Base-by-base conservation (phyloP, 495 filamentous ascomycete species). In the Xylaria nigripes region DNA sequence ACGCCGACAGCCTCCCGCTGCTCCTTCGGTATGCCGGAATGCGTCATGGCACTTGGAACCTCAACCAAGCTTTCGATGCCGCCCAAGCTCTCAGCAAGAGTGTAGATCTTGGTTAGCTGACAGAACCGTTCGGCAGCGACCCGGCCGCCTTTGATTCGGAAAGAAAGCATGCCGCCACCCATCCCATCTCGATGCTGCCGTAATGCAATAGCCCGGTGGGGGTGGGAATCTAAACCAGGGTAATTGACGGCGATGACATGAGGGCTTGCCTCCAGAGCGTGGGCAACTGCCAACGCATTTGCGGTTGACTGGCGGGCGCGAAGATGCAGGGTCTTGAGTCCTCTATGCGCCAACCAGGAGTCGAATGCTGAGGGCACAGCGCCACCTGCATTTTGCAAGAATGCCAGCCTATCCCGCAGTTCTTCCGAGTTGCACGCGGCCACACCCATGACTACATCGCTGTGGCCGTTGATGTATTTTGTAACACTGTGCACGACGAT, bases 401-500 rank as follows among this genome's bases (percentile, higher is more conserved):
- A 99, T 24, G 79, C 70, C 27, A 97, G 81, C 24, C 86, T 81
- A 55, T 87, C 79, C 58, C 83, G 82, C 49, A 99, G 73, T 5
- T 77, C 76, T 12, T 89, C 81, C 5, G 85, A 86, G 75, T 93
- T 97, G 80, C 95, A 95, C n/a, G 93, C 93, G 18, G 89, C 89
- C 29, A 88, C 84, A 54, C 93, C 93, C 93, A 99, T 99, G 48
- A 96, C 79, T n/a, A 99, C 93, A 68, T 99, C 92, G 70, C 84
- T 77, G 72, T 99, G 93, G 6, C 93, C 93, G 66, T 99, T 99
- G 70, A 99, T 97, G 72, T 97, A 99, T 70, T 99, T 99, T 7
- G 93, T 99, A n/a, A 99, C 93, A 36, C 86, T 91, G 76, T 99
- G 93, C n/a, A 97, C 84, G 41, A 97, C 93, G 44, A 99, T 90